These are phyloP conservation scores for Triticum timopheevii DNA, from an alignment of 176 grass and related monocot genomes.

Conservation along the genomic window DNA sequence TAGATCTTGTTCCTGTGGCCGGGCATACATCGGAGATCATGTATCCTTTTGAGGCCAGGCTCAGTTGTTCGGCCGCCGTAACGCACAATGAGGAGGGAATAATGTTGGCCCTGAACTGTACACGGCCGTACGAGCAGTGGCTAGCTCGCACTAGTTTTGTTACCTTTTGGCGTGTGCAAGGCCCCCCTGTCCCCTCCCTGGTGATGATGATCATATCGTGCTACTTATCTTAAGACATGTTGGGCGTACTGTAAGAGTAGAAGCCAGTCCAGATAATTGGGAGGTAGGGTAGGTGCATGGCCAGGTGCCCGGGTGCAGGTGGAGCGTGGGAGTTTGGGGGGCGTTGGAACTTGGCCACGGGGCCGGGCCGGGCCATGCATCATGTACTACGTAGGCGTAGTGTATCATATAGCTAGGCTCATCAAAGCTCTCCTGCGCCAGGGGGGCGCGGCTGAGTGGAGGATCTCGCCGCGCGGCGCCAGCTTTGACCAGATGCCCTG, in stretches of 20 bases:
- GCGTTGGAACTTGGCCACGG: slow-evolving; percentile 52
- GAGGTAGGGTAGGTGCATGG: slow-evolving; percentile 15
- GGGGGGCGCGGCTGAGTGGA: neutral
- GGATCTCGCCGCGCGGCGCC: slow-evolving; percentile 38
- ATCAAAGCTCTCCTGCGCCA: slow-evolving; percentile 28
- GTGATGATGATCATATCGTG: neutral
- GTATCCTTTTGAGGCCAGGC: neutral
- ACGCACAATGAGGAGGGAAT: neutral
- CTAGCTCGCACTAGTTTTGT: neutral
- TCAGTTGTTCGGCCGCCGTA: neutral
- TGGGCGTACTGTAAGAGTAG: neutral
- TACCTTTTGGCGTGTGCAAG: slow-evolving; percentile 37
- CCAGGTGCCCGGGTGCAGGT: slow-evolving; percentile 4
- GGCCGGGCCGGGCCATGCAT: neutral
- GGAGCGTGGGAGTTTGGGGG: slow-evolving; percentile 57
- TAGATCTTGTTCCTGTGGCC: slow-evolving; percentile 26
- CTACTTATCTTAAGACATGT: neutral
- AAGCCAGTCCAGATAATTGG: slow-evolving; percentile 31
- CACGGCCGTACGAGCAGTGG: slow-evolving; percentile 7
- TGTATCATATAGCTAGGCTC: slow-evolving; percentile 24
- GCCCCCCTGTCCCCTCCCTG: slow-evolving; percentile 9
- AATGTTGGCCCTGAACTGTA: slow-evolving; percentile 24
- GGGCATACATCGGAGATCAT: neutral
- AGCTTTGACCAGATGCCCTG: slow-evolving; percentile 44
- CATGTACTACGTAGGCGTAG: neutral